Evolutionary conservation across 805 yeast genomes (phyloP), one percentile per base, ranked within the genome.

Genomic region (Candida montana): DNA sequence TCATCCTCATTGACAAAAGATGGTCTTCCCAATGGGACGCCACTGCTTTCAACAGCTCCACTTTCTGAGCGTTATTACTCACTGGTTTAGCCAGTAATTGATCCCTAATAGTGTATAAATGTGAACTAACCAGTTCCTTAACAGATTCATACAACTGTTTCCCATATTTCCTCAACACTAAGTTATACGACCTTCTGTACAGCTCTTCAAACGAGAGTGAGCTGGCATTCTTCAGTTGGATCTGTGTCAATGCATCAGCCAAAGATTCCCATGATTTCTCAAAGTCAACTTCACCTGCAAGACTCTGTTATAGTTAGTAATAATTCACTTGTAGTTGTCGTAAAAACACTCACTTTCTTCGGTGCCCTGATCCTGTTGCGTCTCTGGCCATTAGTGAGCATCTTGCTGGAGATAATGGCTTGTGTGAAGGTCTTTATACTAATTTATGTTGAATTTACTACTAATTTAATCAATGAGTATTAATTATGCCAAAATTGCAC

Each of bases 171-270:
- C 82, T 67, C 24, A 88, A 62, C 2, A 88, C 95, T 35, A 88
- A 54, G 26, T 79, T 77, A 58, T 89, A 89, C 0, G 95, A 85
- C 20, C 79, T 78, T 39, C 95, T 66, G 59, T 90, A 90, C 0
- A 89, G 68, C 50, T 81, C 86, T 53, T 89, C 96, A 56, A 86
- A 89, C 1, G 93, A 83, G 21, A 89, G 65, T 42, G 75, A 73
- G 4, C 85, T 75, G 7, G 89, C 89, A 54, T 83, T 77, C 51
- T 84, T 79, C 32, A 71, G 68, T 54, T 80, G 83, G 41, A 90
- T 89, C 51, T 82, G 83, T 13, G 57, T 62, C 28, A 89, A 81
- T 17, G 96, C 95, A 30, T 72, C 67, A 7, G 81, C 62, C 17
- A 89, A 64, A 0, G 75, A 66, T 2, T 55, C 54, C 95, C 96